These are phyloP conservation scores for Larix kaempferi DNA, from an alignment of 75 land plant species.

Conservation along the genomic window DNA sequence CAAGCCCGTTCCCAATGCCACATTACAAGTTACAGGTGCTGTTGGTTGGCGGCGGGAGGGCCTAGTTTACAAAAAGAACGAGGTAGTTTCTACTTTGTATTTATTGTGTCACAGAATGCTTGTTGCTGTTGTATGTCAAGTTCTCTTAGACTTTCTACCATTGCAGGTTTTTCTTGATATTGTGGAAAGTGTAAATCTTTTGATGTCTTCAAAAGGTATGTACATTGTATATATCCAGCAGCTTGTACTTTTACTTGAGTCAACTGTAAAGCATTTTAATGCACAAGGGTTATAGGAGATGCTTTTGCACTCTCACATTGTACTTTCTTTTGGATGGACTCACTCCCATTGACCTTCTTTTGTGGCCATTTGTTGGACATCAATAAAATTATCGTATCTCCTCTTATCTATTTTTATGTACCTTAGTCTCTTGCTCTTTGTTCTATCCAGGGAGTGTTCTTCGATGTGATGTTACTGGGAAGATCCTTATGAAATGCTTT, in stretches of 20 bases:
- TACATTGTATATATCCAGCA: not conserved
- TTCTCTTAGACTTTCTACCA: not conserved
- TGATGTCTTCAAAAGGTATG: conserved; percentile 98
- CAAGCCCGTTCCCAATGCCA: conserved; percentile 97
- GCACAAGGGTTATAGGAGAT: no score
- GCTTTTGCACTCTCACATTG: no score
- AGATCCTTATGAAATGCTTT: conserved; percentile 98
- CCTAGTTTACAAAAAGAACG: conserved; percentile 95
- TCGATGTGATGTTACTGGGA: conserved; percentile 97
- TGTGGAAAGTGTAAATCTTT: conserved; percentile 98
- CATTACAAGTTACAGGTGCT: conserved; percentile 99
- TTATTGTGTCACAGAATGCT: not conserved
- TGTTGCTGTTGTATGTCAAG: not conserved
- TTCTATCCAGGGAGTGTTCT: conserved; percentile 79
- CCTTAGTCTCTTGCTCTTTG: no score
- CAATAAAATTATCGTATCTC: no score
- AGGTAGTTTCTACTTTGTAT: conserved; percentile 47
- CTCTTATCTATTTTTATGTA: no score
- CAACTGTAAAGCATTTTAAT: not conserved
- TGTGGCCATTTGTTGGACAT: no score
- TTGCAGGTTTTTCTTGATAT: conserved; percentile 95
- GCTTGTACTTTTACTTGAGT: not conserved
- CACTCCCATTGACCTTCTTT: no score
- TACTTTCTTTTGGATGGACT: no score
- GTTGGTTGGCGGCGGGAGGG: conserved; percentile 99